Conservation (phyloP, 371 early-diverging fungal species). For the Blakeslea trispora region DNA sequence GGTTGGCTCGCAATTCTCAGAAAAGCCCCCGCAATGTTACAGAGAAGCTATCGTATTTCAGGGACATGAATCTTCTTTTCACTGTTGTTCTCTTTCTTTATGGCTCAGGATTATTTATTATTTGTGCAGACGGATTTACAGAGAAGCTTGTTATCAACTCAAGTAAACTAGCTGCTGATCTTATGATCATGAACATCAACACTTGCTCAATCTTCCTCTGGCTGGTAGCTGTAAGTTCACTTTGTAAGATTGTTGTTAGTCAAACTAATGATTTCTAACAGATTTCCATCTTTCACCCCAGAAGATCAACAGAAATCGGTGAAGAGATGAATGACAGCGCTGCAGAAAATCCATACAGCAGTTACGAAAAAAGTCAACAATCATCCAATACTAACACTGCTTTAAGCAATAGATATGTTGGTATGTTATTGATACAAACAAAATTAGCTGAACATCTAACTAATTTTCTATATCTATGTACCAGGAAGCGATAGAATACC, state of each 20-base stretch:
- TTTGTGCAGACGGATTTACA: slow-evolving; percentile 49
- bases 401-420: neutral
- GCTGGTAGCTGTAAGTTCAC: slow-evolving; percentile 38
- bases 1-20: slow-evolving; percentile 23
- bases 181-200: slow-evolving; percentile 41
- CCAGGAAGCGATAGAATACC: slow-evolving; percentile 15
- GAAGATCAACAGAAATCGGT: slow-evolving; percentile 15
- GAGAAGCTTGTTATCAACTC: slow-evolving; percentile 22
- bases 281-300: slow-evolving; percentile 52
- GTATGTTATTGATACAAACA: slow-evolving; percentile 13
- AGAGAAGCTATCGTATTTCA: slow-evolving; percentile 49
- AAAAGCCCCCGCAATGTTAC: slow-evolving; percentile 17
- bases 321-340: neutral
- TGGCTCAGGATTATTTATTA: slow-evolving; percentile 29
- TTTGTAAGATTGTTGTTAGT: neutral
- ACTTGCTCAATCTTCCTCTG: slow-evolving; percentile 32
- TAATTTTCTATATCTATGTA: neutral
- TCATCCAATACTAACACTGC: slow-evolving; percentile 2
- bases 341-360: slow-evolving; percentile 3
- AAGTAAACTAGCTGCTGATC: slow-evolving; percentile 41
- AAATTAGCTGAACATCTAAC: slow-evolving; percentile 1
- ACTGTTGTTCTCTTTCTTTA: slow-evolving; percentile 33
- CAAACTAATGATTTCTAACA: slow-evolving; percentile 6
- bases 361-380: slow-evolving; percentile 16
- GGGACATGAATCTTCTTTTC: slow-evolving; percentile 51